Conservation (phyloP, 2,329 filamentous ascomycete genomes). For the Aureobasidium sp. region DNA sequence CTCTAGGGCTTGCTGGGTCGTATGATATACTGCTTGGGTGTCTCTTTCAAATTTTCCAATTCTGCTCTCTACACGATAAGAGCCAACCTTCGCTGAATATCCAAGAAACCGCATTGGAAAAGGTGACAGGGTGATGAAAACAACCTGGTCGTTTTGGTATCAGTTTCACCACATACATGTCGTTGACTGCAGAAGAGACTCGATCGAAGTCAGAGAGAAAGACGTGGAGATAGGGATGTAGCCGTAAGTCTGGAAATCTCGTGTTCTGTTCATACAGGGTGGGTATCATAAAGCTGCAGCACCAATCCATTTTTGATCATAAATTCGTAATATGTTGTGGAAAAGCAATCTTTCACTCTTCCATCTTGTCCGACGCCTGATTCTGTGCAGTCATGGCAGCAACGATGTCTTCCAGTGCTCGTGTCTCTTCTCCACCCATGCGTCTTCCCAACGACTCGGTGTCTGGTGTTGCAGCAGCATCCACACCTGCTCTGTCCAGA, state of each 20-base stretch:
- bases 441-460: constrained; percentile 20
- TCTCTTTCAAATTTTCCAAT: no score
- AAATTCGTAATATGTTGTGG: neutral
- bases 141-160: no score
- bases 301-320: neutral
- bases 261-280: neutral
- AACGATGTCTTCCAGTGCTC: constrained; percentile 29
- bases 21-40: no score
- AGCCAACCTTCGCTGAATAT: no score
- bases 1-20: no score
- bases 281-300: neutral
- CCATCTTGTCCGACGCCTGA: constrained; percentile 10
- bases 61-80: no score
- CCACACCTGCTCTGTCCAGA: constrained; percentile 63
- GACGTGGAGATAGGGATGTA: no score
- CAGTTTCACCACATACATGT: no score
- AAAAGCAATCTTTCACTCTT: neutral
- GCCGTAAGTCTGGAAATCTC: neutral
- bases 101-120: no score
- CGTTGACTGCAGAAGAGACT: no score
- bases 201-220: no score
- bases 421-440: constrained; percentile 26
- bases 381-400: constrained; percentile 21
- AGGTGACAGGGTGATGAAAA: no score
- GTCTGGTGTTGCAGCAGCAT: constrained; percentile 31